These are phyloP conservation scores for Haplosporangium gracile DNA, from an alignment of 192 early-diverging fungal species.

Conservation along the genomic window DNA sequence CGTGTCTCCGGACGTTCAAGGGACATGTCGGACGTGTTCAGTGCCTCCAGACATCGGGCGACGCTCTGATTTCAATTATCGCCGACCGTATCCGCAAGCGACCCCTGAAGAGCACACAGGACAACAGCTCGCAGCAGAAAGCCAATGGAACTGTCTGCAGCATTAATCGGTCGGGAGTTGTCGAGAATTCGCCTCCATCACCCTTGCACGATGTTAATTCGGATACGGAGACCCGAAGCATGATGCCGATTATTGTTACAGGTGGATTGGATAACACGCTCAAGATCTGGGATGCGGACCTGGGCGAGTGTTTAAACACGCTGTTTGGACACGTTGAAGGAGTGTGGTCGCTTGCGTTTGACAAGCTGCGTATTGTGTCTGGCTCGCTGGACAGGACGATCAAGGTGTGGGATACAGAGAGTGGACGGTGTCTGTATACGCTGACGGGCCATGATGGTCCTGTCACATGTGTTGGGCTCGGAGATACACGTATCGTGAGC, in stretches of 20 bases:
- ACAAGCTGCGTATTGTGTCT: conserved; percentile 78
- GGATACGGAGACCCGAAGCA: conserved; percentile 40
- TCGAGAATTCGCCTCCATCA: conserved; percentile 57
- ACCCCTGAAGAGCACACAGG: conserved; percentile 3
- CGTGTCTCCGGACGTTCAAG: conserved; percentile 74
- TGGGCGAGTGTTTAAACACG: conserved; percentile 80
- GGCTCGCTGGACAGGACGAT: conserved; percentile 78
- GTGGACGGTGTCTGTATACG: conserved; percentile 76
- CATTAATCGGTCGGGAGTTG: conserved; percentile 57
- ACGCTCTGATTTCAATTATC: conserved; percentile 53
- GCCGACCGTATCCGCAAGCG: conserved; percentile 31
- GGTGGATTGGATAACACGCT: conserved; percentile 89
- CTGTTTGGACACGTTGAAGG: conserved; percentile 88
- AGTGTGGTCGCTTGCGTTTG: conserved; percentile 85
- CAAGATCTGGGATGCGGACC: conserved; percentile 92
- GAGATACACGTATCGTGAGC: conserved; percentile 89
- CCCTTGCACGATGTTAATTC: conserved; percentile 35
- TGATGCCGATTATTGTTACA: conserved; percentile 77
- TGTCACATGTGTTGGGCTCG: conserved; percentile 85
- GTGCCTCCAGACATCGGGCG: conserved; percentile 56
- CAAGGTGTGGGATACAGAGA: conserved; percentile 83
- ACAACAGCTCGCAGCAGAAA: conserved; percentile 5
- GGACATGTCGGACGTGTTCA: conserved; percentile 87
- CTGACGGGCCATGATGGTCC: conserved; percentile 75
- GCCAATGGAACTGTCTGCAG: conserved; percentile 16